Evolutionary conservation across 495 filamentous ascomycete species (phyloP).

Genomic region (Hypoxylon rickii): DNA sequence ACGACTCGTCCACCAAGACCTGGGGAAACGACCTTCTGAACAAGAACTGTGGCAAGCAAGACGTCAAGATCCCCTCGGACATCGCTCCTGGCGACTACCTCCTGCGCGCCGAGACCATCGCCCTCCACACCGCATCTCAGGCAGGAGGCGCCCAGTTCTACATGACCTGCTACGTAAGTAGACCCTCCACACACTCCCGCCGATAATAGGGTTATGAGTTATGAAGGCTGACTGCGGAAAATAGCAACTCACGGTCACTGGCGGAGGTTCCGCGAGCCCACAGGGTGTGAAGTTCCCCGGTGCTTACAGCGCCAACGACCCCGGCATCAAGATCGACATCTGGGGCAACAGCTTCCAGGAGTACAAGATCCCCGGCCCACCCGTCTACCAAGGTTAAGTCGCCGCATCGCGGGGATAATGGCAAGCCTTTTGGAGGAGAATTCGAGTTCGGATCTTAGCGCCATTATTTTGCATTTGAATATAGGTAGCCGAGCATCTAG

Average conservation of each 20-base stretch:
- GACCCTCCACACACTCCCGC: no score
- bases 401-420: no score
- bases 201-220: no score
- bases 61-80: slow-evolving; percentile 54
- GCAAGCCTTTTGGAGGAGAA: no score
- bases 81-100: slow-evolving; percentile 58
- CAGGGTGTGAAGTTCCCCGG: slow-evolving; percentile 52
- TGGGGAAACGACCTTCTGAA: slow-evolving; percentile 59
- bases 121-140: slow-evolving; percentile 51
- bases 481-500: no score
- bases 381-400: slow-evolving; percentile 17
- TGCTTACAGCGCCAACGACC: slow-evolving; percentile 54
- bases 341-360: slow-evolving; percentile 31
- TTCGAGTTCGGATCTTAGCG: no score
- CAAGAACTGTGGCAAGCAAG: slow-evolving; percentile 55
- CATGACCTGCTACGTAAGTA: slow-evolving; percentile 52
- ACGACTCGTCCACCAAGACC: slow-evolving; percentile 47
- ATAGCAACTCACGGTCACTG: slow-evolving; percentile 48
- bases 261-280: slow-evolving; percentile 44
- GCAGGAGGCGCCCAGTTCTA: slow-evolving; percentile 54
- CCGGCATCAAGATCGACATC: slow-evolving; percentile 59
- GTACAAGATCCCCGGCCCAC: slow-evolving; percentile 31
- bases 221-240: background rate
- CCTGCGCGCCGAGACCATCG: slow-evolving; percentile 58
- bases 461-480: no score